Base-by-base conservation (phyloP, 2,329 filamentous ascomycete species). In the Aspergillus bombycis region DNA sequence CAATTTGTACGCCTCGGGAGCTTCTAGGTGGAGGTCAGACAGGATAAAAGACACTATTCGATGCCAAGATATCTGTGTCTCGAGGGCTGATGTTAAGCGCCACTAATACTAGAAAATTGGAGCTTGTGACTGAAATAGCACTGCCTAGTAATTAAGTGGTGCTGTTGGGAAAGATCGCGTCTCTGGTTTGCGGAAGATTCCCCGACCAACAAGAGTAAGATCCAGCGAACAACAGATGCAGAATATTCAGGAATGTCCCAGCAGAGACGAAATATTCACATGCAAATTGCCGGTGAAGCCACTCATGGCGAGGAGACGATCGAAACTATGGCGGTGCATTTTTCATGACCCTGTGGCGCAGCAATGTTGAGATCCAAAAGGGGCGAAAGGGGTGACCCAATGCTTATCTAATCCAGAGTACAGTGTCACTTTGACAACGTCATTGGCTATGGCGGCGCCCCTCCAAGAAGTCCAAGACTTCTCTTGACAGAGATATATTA, bases 1-100 rank as follows among this genome's bases (percentile, higher is more conserved):
- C 28, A 76, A 26, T 65, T 85, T 81, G 70, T 88, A 88, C 21
- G 76, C 74, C 50, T 78, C 76, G 0, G 81, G 79, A 10, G 71
- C 69, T 69, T 88, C 85, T 9, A 88, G 78, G 64, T 88, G 86
- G 4, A 88, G 77, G 71, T 88, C 86, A 0, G 85, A 87, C n/a
- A 88, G 62, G 54, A 88, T 81, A 58, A 80, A 65, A 36, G 45
- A 52, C 34, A 65, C 65, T 71, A 74, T 71, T 50, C 14, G 8
- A 50, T 5, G 46, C 46, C 46, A 50, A 50, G 46, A 50, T 30
- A 30, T 50, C 23, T 19, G 7, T 30, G 46, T 28, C 45, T 50
- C 19, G 16, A 36, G 34, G 16, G 34, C 34, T 36, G 34, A 36
- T 14, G 26, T 50, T 30, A 50, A 50, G 26, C 46, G 26, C 46